These are phyloP conservation scores for Pulveroboletus sp. DNA, from an alignment of 768 basidiomycete species.

Conservation along the genomic window DNA sequence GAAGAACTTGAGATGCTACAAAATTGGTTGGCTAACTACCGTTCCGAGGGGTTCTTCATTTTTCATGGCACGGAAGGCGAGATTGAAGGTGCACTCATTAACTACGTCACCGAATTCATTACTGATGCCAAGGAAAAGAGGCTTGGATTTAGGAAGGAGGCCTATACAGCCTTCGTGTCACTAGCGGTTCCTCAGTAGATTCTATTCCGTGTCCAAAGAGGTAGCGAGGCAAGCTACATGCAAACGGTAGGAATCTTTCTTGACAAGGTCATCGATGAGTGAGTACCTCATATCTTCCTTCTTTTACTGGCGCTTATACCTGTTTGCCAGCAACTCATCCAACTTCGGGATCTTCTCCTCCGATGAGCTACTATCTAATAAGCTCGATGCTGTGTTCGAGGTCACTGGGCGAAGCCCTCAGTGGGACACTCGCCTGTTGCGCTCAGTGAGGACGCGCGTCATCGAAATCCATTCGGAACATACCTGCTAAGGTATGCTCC, in stretches of 20 bases:
- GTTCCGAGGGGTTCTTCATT: constrained; percentile 61
- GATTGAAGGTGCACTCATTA: constrained; percentile 45
- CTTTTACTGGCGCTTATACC: background rate
- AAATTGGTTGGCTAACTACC: constrained; percentile 72
- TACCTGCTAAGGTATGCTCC: constrained; percentile 85
- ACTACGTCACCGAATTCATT: constrained; percentile 54
- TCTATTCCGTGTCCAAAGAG: constrained; percentile 45
- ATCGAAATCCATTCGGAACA: constrained; percentile 89
- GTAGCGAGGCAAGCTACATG: constrained; percentile 71
- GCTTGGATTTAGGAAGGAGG: constrained; percentile 67
- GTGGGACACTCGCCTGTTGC: constrained; percentile 66
- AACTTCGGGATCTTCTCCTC: constrained; percentile 89
- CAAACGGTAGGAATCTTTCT: constrained; percentile 58
- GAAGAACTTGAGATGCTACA: constrained; percentile 62
- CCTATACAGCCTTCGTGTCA: constrained; percentile 56
- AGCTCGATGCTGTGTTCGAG: constrained; percentile 77
- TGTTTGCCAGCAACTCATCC: constrained; percentile 55
- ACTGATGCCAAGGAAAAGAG: constrained; percentile 54
- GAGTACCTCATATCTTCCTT: constrained; percentile 14
- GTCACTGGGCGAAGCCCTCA: constrained; percentile 72
- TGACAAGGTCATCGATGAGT: constrained; percentile 53
- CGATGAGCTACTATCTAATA: constrained; percentile 84
- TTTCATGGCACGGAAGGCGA: background rate
- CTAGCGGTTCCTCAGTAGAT: constrained; percentile 67
- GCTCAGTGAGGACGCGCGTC: constrained; percentile 77